Evolutionary conservation across 306 rosid genomes (phyloP).

Genomic region (Trifolium subterraneum): DNA sequence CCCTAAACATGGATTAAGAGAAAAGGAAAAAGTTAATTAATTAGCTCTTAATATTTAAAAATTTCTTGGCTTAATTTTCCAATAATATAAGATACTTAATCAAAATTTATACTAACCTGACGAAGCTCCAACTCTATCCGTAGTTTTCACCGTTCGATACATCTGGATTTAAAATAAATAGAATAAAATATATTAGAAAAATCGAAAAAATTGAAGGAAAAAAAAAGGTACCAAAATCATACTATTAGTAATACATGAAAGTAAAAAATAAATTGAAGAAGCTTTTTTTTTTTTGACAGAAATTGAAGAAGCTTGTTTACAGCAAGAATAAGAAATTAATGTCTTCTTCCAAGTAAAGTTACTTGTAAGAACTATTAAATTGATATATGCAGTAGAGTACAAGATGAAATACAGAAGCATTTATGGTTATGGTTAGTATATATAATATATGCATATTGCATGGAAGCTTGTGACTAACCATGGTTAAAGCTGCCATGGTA

Average conservation of each 20-base stretch:
- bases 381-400: constrained; percentile 47
- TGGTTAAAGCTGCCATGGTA: constrained; percentile 60
- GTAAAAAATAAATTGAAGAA: background rate
- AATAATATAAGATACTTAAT: background rate
- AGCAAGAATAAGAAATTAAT: constrained; percentile 8
- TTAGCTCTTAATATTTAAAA: background rate
- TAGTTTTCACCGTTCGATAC: constrained; percentile 97
- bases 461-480: constrained; percentile 64
- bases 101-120: constrained; percentile 60
- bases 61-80: constrained; percentile 5
- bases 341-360: background rate
- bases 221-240: background rate
- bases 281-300: no score
- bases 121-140: constrained; percentile 85
- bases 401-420: constrained; percentile 54
- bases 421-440: constrained; percentile 41
- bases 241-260: background rate
- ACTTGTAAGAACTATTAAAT: constrained; percentile 44
- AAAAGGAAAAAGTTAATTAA: background rate
- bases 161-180: constrained; percentile 57
- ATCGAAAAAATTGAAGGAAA: background rate
- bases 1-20: constrained; percentile 48
- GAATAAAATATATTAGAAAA: background rate
- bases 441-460: constrained; percentile 48
- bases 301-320: constrained; percentile 12